phyloP scores from a whole-genome alignment of 495 filamentous ascomycete genomes.

The Lasiosphaeria hispida region DNA sequence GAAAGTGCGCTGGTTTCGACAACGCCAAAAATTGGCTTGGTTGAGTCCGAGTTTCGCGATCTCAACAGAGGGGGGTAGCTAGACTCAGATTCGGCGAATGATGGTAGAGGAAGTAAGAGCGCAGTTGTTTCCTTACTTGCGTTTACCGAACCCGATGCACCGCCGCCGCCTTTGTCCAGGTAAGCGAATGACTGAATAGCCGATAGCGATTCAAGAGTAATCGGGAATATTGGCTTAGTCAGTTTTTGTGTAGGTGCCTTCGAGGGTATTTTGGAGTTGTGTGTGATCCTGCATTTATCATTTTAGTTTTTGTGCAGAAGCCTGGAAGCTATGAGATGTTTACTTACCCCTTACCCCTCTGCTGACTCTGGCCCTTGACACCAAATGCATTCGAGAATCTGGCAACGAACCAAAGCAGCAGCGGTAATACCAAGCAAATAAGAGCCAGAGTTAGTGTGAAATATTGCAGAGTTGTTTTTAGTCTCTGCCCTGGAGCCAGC shows the following conservation, averaged over 20 bases:
- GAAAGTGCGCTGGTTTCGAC: background rate
- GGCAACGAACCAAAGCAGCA: background rate
- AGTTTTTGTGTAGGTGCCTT: background rate
- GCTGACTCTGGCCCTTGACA: background rate
- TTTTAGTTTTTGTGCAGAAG: background rate
- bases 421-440: conserved; percentile 15
- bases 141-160: too few relatives aligned
- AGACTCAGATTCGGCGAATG: conserved; percentile 1
- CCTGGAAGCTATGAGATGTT: too few relatives aligned
- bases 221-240: background rate
- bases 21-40: background rate
- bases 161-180: too few relatives aligned
- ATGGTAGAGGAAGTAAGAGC: conserved; percentile 1
- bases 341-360: background rate
- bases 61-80: background rate
- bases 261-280: too few relatives aligned
- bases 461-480: conserved; percentile 17
- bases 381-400: background rate
- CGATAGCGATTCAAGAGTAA: background rate
- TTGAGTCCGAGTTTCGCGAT: background rate
- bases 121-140: background rate
- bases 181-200: too few relatives aligned
- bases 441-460: conserved; percentile 19
- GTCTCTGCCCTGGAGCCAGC: conserved; percentile 12
- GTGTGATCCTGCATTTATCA: background rate